Conservation (phyloP, 257 asterid species). For the Solanum virginianum region DNA sequence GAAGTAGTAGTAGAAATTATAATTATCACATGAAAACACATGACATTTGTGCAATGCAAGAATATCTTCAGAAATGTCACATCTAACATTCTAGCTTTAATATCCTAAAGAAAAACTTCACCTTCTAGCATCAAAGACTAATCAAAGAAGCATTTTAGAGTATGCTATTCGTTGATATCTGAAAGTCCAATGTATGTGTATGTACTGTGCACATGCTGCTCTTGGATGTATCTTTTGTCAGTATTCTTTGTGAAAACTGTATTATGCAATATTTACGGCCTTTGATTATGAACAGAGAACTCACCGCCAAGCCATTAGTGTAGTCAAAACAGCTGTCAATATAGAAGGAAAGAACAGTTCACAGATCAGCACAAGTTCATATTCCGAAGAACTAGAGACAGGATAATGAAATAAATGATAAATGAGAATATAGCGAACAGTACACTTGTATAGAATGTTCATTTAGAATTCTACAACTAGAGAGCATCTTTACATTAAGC, state of each 20-base stretch:
- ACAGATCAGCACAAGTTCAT: not conserved
- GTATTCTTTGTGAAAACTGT: not conserved
- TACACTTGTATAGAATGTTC: not conserved
- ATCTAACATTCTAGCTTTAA: no score
- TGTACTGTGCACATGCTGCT: not conserved
- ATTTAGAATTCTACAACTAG: not conserved
- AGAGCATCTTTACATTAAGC: not conserved
- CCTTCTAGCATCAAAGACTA: not conserved
- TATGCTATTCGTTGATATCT: not conserved
- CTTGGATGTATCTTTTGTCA: not conserved
- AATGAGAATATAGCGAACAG: not conserved
- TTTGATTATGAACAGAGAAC: constrained; percentile 20
- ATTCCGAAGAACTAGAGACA: not conserved
- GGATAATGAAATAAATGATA: not conserved
- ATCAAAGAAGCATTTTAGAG: not conserved
- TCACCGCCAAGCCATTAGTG: constrained; percentile 94
- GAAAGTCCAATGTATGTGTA: not conserved
- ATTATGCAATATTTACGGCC: not conserved
- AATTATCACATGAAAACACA: no score
- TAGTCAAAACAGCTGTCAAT: constrained; percentile 96
- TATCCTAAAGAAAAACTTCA: not conserved
- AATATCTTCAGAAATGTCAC: no score
- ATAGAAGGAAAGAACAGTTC: constrained; percentile 1
- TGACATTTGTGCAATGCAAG: no score
- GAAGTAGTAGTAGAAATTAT: no score